Percentiles rank a stretch among this genome's conserved stretches.
These are phyloP conservation scores for Yarrowia porcina DNA, from an alignment of 805 yeast species.

Conservation along the genomic window DNA sequence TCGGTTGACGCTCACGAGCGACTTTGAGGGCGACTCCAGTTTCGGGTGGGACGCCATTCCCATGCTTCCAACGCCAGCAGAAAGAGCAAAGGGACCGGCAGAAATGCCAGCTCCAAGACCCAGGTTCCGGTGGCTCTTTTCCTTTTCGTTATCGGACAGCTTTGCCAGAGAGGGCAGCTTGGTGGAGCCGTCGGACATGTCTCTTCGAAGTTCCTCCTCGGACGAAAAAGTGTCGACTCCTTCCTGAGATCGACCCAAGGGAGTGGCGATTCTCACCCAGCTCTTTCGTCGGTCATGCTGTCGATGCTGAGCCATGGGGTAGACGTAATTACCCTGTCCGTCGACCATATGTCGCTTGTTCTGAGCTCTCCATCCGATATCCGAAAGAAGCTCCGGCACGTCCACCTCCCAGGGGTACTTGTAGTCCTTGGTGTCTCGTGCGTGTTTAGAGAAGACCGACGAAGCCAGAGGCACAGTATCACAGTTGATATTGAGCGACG, in stretches of 20 bases:
- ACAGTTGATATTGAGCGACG: slow-evolving; percentile 25
- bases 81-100: background rate
- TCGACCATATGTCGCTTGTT: slow-evolving; percentile 29
- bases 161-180: background rate
- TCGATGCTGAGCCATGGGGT: slow-evolving; percentile 22
- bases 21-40: slow-evolving; percentile 8
- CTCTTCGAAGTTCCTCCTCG: slow-evolving; percentile 16
- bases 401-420: slow-evolving; percentile 32
- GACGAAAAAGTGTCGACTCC: background rate
- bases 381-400: slow-evolving; percentile 33
- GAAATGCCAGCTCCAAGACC: background rate
- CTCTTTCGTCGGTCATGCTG: slow-evolving; percentile 16
- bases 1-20: background rate
- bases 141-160: slow-evolving; percentile 2
- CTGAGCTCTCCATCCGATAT: slow-evolving; percentile 31
- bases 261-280: slow-evolving; percentile 12
- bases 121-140: background rate
- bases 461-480: slow-evolving; percentile 4
- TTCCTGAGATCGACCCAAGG: slow-evolving; percentile 16
- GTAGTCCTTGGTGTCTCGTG: slow-evolving; percentile 4
- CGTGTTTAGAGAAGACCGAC: slow-evolving; percentile 15
- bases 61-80: slow-evolving; percentile 8
- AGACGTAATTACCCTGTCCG: slow-evolving; percentile 28
- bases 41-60: slow-evolving; percentile 3
- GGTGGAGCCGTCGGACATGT: background rate